Evolutionary conservation across 495 filamentous ascomycete genomes (phyloP).

Genomic region (Sabuloglossum arenarium): DNA sequence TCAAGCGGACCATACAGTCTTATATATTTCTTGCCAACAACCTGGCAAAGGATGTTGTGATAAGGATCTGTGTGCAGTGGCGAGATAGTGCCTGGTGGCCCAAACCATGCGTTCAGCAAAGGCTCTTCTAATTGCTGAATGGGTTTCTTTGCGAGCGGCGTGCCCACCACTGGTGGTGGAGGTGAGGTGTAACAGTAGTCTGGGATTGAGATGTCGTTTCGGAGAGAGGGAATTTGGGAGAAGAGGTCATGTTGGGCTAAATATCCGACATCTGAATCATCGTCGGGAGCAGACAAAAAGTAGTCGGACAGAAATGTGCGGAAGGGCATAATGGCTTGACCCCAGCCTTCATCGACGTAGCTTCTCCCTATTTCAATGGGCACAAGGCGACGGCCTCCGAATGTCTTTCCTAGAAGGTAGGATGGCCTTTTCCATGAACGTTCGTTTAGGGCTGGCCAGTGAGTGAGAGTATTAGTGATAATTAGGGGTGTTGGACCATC

Average conservation of each 20-base stretch:
- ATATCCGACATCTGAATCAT: slow-evolving; percentile 30
- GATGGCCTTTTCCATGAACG: slow-evolving; percentile 48
- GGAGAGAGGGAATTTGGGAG: slow-evolving; percentile 55
- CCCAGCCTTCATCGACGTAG: slow-evolving; percentile 77
- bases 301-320: slow-evolving; percentile 44
- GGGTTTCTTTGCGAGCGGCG: slow-evolving; percentile 28
- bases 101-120: slow-evolving; percentile 79
- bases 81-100: slow-evolving; percentile 69
- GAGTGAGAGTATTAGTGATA: slow-evolving; percentile 35
- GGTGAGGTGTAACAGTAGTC: slow-evolving; percentile 67
- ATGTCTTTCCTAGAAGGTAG: slow-evolving; percentile 58
- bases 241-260: slow-evolving; percentile 84
- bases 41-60: slow-evolving; percentile 79
- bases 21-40: slow-evolving; percentile 81
- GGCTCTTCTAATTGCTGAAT: slow-evolving; percentile 21
- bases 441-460: slow-evolving; percentile 63
- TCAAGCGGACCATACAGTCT: slow-evolving; percentile 56
- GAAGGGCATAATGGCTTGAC: slow-evolving; percentile 64
- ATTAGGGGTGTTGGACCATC: slow-evolving; percentile 38
- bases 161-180: slow-evolving; percentile 22
- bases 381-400: slow-evolving; percentile 57
- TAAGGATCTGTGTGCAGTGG: slow-evolving; percentile 88
- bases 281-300: slow-evolving; percentile 17
- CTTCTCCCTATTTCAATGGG: slow-evolving; percentile 78
- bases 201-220: slow-evolving; percentile 56